phyloP scores from a whole-genome alignment of 345 rosid genomes.

The Citrus mangshanensis region DNA sequence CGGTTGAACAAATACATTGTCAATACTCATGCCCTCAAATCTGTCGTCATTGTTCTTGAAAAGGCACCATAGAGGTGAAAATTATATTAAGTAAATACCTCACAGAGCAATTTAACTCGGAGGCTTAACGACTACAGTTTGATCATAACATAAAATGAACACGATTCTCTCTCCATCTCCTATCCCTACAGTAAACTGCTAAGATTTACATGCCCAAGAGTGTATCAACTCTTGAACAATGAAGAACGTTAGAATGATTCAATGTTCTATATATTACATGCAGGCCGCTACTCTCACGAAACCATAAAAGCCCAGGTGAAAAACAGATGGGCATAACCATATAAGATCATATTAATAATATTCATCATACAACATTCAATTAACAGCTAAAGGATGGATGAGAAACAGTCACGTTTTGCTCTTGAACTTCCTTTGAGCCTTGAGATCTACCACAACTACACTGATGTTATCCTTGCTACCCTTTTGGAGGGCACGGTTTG shows the following conservation, averaged over 20 bases:
- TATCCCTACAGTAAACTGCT: constrained; percentile 23
- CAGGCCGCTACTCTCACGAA: constrained; percentile 13
- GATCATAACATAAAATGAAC: constrained; percentile 17
- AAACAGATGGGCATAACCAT: constrained; percentile 32
- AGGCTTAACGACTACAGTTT: constrained; percentile 37
- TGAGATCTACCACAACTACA: constrained; percentile 79
- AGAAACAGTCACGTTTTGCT: constrained; percentile 45
- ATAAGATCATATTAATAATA: constrained; percentile 9
- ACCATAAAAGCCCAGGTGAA: constrained; percentile 31
- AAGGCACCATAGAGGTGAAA: constrained; percentile 7
- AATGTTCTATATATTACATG: constrained; percentile 20
- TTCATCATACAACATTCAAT: neutral
- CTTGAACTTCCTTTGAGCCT: constrained; percentile 91
- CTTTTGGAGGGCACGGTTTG: constrained; percentile 72
- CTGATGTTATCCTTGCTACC: constrained; percentile 93
- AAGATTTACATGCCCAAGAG: constrained; percentile 38
- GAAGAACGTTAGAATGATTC: constrained; percentile 11
- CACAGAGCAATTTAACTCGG: constrained; percentile 41
- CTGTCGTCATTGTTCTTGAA: constrained; percentile 7
- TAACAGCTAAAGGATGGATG: neutral
- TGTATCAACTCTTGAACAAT: constrained; percentile 9
- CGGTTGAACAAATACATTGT: neutral
- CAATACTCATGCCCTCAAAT: neutral
- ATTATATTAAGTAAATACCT: constrained; percentile 28
- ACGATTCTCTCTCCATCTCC: constrained; percentile 13